Evolutionary conservation across 2,329 filamentous ascomycete species (phyloP).

Genomic region (Claviceps maximensis): DNA sequence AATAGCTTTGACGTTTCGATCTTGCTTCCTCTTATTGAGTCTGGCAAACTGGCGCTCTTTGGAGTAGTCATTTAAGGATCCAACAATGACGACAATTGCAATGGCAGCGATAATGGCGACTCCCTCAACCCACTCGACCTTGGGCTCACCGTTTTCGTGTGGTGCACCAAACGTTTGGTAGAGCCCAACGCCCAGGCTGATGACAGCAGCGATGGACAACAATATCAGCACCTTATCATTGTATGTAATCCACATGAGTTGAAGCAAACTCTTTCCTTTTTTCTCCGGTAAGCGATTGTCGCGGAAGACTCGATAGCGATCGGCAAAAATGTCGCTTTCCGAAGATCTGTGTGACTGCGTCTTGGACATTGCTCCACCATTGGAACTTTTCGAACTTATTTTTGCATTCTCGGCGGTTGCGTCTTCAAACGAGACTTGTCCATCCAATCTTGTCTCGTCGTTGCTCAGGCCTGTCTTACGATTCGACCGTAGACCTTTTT

Average conservation of each 20-base stretch:
- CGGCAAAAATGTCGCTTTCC: constrained; percentile 32
- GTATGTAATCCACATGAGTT: constrained; percentile 71
- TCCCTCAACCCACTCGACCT: constrained; percentile 68
- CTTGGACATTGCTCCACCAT: constrained; percentile 1
- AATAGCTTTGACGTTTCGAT: constrained; percentile 57
- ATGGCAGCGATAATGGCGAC: constrained; percentile 75
- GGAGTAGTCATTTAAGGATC: constrained; percentile 66
- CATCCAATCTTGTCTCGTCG: constrained; percentile 57
- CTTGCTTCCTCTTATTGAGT: constrained; percentile 67
- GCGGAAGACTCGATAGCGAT: constrained; percentile 56
- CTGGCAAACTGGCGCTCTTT: constrained; percentile 71
- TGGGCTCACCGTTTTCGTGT: constrained; percentile 36
- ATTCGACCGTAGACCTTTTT: constrained; percentile 64
- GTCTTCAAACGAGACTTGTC: constrained; percentile 58
- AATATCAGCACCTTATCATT: constrained; percentile 72
- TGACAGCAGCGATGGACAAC: constrained; percentile 54
- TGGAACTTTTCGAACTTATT: constrained; percentile 18
- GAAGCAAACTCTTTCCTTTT: constrained; percentile 58
- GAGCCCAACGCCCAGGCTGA: constrained; percentile 61
- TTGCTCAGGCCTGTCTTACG: constrained; percentile 59
- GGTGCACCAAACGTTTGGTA: constrained; percentile 58
- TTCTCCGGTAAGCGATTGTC: constrained; percentile 63
- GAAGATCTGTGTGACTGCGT: constrained; percentile 5
- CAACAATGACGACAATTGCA: constrained; percentile 61
- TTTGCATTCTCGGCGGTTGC: constrained; percentile 34